Base-by-base conservation (phyloP, 768 basidiomycete genomes). In the Pulveroboletus sp. region DNA sequence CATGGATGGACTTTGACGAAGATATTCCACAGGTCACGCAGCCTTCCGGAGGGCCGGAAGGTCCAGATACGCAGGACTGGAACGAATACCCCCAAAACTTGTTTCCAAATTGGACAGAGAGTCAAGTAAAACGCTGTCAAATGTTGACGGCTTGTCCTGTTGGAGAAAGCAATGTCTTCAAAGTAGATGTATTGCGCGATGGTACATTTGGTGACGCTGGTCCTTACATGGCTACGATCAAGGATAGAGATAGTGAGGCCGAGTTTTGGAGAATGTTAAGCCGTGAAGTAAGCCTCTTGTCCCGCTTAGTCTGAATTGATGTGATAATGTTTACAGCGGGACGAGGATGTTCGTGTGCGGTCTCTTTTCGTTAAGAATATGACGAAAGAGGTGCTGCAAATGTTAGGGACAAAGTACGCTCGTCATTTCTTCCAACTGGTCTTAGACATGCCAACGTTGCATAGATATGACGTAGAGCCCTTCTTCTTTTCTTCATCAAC, bases 401-500 rank as follows among this genome's bases (percentile, higher is more conserved):
- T 82, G 72, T 64, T 82, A 6, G 81, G 83, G 10, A 69, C 76
- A 33, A 79, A 60, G 82, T 81, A 52, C 43, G 70, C 56, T 0
- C 9, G 6, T 32, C 6, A 0, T 40, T 33, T 37, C 12, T 32
- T 27, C 25, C 11, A 5, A 17, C 14, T 35, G 17, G 13, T 3
- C 4, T 25, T n/a, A 33, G 5, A 39, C 1, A 5, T 11, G 9
- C 21, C 29, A 40, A 38, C 39, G 1, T 25, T 25, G 37, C 12
- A 12, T 19, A 70, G 81, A 58, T 81, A 78, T 47, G 69, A 69
- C 36, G 69, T 84, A 48, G 82, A 84, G 52, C 82, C 82, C 0
- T 83, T 84, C 61, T 84, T 79, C 58, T 84, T 82, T 60, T 79
- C 80, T 0, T 82, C 81, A 1, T 78, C 80, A 2, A 60, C 80